A percentile compares a stretch with the other conserved stretches of the same genome.
These are phyloP conservation scores for Leucocoprinus leucothites DNA, from an alignment of 768 basidiomycete genomes.

Conservation along the genomic window DNA sequence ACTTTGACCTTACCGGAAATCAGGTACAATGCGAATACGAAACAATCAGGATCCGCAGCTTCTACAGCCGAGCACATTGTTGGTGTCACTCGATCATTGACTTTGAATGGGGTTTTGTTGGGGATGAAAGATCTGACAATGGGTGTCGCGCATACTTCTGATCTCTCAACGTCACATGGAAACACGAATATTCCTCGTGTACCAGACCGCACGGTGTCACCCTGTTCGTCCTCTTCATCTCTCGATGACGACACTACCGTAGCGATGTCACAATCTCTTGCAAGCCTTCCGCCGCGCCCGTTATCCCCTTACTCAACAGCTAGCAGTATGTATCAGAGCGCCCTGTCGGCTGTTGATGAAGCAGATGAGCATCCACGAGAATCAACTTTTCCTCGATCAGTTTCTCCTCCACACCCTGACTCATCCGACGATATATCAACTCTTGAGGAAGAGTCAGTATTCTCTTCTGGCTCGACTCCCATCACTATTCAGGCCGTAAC, in stretches of 20 bases:
- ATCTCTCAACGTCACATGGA: constrained; percentile 15
- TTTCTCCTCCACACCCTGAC: neutral
- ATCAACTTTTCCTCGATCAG: neutral
- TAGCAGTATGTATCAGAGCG: constrained; percentile 80
- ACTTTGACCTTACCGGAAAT: constrained; percentile 57
- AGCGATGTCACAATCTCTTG: constrained; percentile 76
- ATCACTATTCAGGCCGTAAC: constrained; percentile 54
- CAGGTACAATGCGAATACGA: constrained; percentile 50
- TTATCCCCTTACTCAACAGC: constrained; percentile 46
- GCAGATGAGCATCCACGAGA: neutral
- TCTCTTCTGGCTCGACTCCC: constrained; percentile 64
- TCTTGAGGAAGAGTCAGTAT: constrained; percentile 38
- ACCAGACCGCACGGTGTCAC: constrained; percentile 34
- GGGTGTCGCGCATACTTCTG: neutral
- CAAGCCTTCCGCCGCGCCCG: constrained; percentile 49
- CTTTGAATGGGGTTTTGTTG: constrained; percentile 54
- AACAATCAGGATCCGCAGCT: neutral
- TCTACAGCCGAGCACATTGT: constrained; percentile 8
- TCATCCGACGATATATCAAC: neutral
- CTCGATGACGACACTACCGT: constrained; percentile 64
- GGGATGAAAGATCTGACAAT: constrained; percentile 16
- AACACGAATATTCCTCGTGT: constrained; percentile 22
- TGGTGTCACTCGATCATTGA: constrained; percentile 45
- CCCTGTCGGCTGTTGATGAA: constrained; percentile 9
- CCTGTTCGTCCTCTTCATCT: constrained; percentile 46